phyloP scores from a whole-genome alignment of 306 rosid species.

The Glycyrrhiza uralensis region DNA sequence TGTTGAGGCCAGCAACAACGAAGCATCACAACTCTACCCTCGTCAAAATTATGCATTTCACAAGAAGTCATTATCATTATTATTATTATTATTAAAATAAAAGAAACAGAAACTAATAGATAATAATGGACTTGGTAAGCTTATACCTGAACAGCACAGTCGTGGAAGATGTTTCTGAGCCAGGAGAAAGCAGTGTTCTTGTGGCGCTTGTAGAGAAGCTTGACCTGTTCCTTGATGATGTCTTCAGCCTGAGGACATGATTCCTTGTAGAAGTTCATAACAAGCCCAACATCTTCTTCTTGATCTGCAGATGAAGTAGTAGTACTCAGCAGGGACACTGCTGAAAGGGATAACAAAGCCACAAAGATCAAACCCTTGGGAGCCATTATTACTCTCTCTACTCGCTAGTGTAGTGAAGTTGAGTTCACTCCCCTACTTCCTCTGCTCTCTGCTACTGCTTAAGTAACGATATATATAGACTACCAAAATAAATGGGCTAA shows the following conservation, averaged over 20 bases:
- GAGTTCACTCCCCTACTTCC: slow-evolving; percentile 3
- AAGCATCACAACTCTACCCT: slow-evolving; percentile 87
- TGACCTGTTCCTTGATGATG: slow-evolving; percentile 83
- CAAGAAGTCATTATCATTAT: no score
- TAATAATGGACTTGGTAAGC: no score
- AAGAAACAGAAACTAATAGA: no score
- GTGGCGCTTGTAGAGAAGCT: slow-evolving; percentile 96
- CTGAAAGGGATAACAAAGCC: slow-evolving; percentile 46
- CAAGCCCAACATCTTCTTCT: slow-evolving; percentile 50
- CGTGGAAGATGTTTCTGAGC: slow-evolving; percentile 98
- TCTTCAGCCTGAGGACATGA: slow-evolving; percentile 97
- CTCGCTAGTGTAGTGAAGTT: not conserved
- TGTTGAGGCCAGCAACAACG: slow-evolving; percentile 86
- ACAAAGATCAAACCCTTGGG: slow-evolving; percentile 44
- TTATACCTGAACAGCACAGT: slow-evolving; percentile 93
- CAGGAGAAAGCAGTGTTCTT: slow-evolving; percentile 99
- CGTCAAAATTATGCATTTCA: no score
- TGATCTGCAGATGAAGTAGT: slow-evolving; percentile 41
- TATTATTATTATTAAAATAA: no score
- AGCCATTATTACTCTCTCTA: slow-evolving; percentile 49
- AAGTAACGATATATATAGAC: slow-evolving; percentile 55
- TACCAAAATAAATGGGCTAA: not conserved
- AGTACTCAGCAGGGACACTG: slow-evolving; percentile 27
- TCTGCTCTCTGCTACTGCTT: slow-evolving; percentile 27
- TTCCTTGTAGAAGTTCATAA: slow-evolving; percentile 81